Base-by-base conservation (phyloP, 2,329 filamentous ascomycete species). In the Colletotrichum sp. region DNA sequence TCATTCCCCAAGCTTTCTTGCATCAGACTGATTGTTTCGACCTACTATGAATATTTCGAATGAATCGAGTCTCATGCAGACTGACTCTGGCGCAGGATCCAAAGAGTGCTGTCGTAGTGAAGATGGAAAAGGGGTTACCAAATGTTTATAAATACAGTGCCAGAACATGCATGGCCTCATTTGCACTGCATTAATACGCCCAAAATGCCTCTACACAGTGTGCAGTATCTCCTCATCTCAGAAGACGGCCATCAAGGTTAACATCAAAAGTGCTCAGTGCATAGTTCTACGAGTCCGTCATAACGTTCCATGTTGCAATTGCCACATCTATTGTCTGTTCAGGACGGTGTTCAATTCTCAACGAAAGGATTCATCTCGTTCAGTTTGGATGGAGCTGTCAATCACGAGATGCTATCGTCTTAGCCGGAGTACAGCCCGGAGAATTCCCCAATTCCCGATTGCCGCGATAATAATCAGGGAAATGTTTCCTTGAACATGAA, bases 131-230 rank as follows among this genome's bases (percentile, higher is more conserved):
- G 44, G n/a, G 44, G 44, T 7, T 52, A 13, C 10, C n/a, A 7
- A 13, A 7, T 13, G 10, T 52, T 21, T 52, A 13, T 7, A 13
- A 7, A 21, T 1, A 52, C 44, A 52, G 44, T 52, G n/a, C n/a
- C 44, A 52, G 44, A 13, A 21, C 18, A 1, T 21, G 10, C 3
- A 36, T 7, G 10, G 10, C 2, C 12, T 13, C 6, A 49, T 12
- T 21, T 4, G 44, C 10, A 21, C 44, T 49, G 44, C 1, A 21
- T 3, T 1, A 1, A 2, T 0, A 5, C n/a, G 3, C 44, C 44
- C 6, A 49, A 21, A 49, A 21, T 1, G 10, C 4, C 5, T 0
- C 0, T 12, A 13, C 44, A 52, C 44, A 21, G 44, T 52, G 44
- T 21, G n/a, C 44, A 21, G 5, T 7, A 12, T 12, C 3, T 49